Evolutionary conservation across 306 rosid genomes (phyloP), one percentile per base, ranked within the genome.

Genomic region (Alnus rubra): DNA sequence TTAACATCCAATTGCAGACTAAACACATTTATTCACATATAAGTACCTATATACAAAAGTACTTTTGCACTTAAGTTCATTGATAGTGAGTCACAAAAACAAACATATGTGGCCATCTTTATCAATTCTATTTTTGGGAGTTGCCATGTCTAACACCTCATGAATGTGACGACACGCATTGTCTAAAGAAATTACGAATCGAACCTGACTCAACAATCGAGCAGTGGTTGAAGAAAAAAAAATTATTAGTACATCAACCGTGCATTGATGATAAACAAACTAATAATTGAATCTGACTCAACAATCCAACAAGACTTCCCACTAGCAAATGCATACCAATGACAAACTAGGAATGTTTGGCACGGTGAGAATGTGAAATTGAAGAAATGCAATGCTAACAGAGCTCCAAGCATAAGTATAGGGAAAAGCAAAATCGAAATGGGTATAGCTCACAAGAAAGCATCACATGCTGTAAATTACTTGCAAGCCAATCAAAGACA

Each of bases 401-500:
- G 76, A 83, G 82, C 84, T 74, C 78, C 76, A 79, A 62, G 62
- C 69, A 75, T 74, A 84, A 74, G 2, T 74, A 84, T 39, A 63
- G 76, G 28, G 72, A 71, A 77, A 81, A 78, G 84, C 55, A 70
- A 86, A 69, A 72, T 19, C 37, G 80, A 67, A 86, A 82, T 83
- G 81, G 82, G 85, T 87, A 83, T 80, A 67, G 75, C 73, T 84
- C 84, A 76, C 92, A 94, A 89, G 93, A 81, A 92, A 87, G 94
- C 89, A 92, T 90, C 97, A 84, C 87, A 84, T 89, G 88, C 83
- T 69, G 71, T 35, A 75, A 77, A 73, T 77, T 72, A 75, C 89
- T 78, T 80, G 79, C 76, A 72, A 59, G 31, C 71, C 75, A 76
- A 79, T 76, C 77, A 81, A 68, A 80, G 71, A 76, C 82, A 84